Base-by-base conservation (phyloP, 768 basidiomycete species). In the Rhodosporidiobolus sp. region DNA sequence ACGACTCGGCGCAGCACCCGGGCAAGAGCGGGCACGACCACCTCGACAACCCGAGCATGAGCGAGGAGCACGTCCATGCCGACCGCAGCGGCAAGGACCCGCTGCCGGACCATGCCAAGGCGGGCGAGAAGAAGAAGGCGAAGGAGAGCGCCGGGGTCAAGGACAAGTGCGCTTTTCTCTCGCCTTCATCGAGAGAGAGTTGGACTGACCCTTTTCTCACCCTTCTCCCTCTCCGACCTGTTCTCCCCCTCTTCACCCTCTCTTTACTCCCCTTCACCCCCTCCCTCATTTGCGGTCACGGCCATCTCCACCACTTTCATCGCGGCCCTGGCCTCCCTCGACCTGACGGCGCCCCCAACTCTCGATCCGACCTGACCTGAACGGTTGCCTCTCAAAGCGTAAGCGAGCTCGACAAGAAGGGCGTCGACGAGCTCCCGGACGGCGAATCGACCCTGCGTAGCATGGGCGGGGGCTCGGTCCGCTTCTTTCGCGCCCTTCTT, bases 1-100 rank as follows among this genome's bases (percentile, higher is more conserved):
- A 52, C 45, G 34, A 55, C 46, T n/a, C 38, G 11, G 54, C 65
- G 8, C 49, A 43, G 30, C 71, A 72, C 57, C 57, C 57, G n/a
- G 66, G 63, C 61, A 67, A 67, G 61, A 54, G 43, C 34, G 71
- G 65, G 14, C 65, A 67, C 61, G 65, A 67, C 8, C 71, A 72
- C 56, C 56, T 72, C 49, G 71, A 72, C 34, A 72, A 67, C 55
- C 65, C 65, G 35, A 43, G 32, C 1, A 30, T 59, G n/a, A 14
- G 46, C 38, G 71, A 72, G 62, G 71, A 72, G 56, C 49, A 34
- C 20, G 61, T 58, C 69, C 70, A 72, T 61, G 70, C 70, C 65
- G 70, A 72, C 63, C 59, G 59, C 32, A 20, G 43, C 4, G 16
- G 9, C 35, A 54, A 67, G 57, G 71, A 72, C 52, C 71, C 71